Percentiles rank a stretch among this genome's conserved stretches.
Conservation (phyloP, 108 stramenopile genomes). For the Cyclostephanos invisitatus region DNA sequence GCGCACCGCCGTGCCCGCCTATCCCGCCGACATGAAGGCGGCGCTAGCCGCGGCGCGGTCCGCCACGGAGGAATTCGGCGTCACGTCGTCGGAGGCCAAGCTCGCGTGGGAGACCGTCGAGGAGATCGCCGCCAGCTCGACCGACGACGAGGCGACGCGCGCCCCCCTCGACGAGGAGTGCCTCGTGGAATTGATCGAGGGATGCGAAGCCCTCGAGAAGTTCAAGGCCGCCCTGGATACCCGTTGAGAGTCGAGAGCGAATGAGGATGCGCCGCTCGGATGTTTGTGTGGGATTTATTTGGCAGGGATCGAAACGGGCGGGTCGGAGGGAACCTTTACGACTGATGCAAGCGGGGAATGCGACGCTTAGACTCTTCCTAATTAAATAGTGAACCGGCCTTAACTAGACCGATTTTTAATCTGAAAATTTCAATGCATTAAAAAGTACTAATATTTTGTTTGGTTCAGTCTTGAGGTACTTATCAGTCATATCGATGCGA, state of each 20-base stretch:
- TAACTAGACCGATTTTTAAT: too few species aligned
- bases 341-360: too few species aligned
- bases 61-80: slow-evolving; percentile 54
- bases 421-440: too few species aligned
- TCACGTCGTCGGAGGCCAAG: slow-evolving; percentile 58
- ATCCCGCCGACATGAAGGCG: slow-evolving; percentile 23
- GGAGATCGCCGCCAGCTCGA: slow-evolving; percentile 61
- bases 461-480: too few species aligned
- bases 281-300: too few species aligned
- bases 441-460: too few species aligned
- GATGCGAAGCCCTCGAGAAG: slow-evolving; percentile 63
- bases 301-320: too few species aligned
- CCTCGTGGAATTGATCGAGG: slow-evolving; percentile 56
- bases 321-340: too few species aligned
- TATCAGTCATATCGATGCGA: too few species aligned
- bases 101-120: slow-evolving; percentile 86
- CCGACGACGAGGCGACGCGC: slow-evolving; percentile 26
- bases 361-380: too few species aligned
- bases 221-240: slow-evolving; percentile 49
- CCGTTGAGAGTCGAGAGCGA: slow-evolving; percentile 12
- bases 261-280: too few species aligned
- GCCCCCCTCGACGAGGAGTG: slow-evolving; percentile 57
- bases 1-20: slow-evolving; percentile 5
- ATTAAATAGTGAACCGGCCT: too few species aligned
- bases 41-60: slow-evolving; percentile 65